Evolutionary conservation across 495 filamentous ascomycete genomes (phyloP).

Genomic region (Podospora australis): DNA sequence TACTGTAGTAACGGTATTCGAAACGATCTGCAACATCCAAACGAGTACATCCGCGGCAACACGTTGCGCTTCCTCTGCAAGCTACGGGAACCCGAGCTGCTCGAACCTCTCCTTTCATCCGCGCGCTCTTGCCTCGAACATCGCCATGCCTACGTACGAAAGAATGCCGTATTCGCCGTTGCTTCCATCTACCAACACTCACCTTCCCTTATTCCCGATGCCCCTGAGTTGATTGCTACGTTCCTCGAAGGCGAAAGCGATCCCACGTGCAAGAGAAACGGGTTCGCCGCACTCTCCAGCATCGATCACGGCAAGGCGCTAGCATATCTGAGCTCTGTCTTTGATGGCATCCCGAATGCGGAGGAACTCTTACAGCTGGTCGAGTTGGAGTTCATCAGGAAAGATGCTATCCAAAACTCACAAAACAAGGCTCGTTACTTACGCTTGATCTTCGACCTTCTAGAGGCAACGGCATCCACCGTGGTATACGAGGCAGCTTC

Average conservation of each 20-base stretch:
- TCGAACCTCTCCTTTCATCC: conserved; percentile 90
- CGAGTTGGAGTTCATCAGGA: conserved; percentile 93
- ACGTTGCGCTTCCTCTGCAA: conserved; percentile 96
- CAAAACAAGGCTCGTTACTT: conserved; percentile 94
- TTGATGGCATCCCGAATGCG: conserved; percentile 88
- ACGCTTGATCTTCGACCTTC: conserved; percentile 89
- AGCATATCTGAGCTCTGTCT: conserved; percentile 82
- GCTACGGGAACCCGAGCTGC: conserved; percentile 88
- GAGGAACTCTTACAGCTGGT: conserved; percentile 91
- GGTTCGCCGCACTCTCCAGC: conserved; percentile 81
- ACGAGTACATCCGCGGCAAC: conserved; percentile 96
- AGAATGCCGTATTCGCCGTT: conserved; percentile 94
- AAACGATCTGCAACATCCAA: conserved; percentile 93
- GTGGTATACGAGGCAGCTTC: conserved; percentile 99
- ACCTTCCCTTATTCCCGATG: conserved; percentile 88
- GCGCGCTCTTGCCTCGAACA: conserved; percentile 89
- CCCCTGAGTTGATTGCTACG: conserved; percentile 80
- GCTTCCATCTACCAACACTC: conserved; percentile 90
- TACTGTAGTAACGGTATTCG: conserved; percentile 91
- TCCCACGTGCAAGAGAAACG: conserved; percentile 95
- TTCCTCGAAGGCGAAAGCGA: conserved; percentile 93
- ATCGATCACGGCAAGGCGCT: conserved; percentile 92
- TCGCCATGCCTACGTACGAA: conserved; percentile 94
- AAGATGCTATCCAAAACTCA: conserved; percentile 90
- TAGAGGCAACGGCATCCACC: conserved; percentile 87